These are phyloP conservation scores for Cercospora beticola DNA, from an alignment of 2,329 filamentous ascomycete species.

Conservation along the genomic window DNA sequence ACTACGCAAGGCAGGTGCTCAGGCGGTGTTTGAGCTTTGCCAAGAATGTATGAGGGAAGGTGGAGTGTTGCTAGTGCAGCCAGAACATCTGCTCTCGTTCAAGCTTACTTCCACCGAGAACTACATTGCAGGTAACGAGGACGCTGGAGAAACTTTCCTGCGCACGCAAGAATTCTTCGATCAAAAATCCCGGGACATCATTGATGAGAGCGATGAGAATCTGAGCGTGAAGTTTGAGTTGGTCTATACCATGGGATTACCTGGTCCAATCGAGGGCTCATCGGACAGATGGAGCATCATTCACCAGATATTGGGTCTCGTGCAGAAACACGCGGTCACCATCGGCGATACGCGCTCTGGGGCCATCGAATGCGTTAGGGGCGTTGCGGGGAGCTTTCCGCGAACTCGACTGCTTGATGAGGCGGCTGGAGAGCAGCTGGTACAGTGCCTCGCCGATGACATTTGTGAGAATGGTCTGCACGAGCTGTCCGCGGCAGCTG, in stretches of 20 bases:
- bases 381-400: conserved; percentile 47
- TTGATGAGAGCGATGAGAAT: conserved; percentile 60
- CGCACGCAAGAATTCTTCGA: conserved; percentile 54
- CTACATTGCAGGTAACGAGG: conserved; percentile 48
- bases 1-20: conserved; percentile 36
- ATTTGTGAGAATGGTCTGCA: conserved; percentile 35
- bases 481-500: conserved; percentile 18
- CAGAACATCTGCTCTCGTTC: conserved; percentile 66
- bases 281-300: conserved; percentile 42
- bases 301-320: conserved; percentile 39
- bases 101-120: conserved; percentile 61
- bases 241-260: conserved; percentile 47
- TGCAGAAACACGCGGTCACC: conserved; percentile 15
- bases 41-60: conserved; percentile 42
- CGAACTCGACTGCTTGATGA: conserved; percentile 47
- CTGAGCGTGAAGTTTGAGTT: conserved; percentile 44
- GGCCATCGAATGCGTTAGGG: conserved; percentile 15
- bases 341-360: conserved; percentile 13
- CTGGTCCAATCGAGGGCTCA: conserved; percentile 42
- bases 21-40: conserved; percentile 43
- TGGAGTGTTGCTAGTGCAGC: conserved; percentile 60
- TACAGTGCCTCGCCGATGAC: conserved; percentile 33
- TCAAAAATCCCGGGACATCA: conserved; percentile 55
- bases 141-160: conserved; percentile 52
- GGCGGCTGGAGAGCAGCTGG: neutral